A percentile compares a stretch with the other conserved stretches of the same genome.
phyloP scores from a whole-genome alignment of 371 early-diverging fungal species.

The Actinomucor elegans region DNA sequence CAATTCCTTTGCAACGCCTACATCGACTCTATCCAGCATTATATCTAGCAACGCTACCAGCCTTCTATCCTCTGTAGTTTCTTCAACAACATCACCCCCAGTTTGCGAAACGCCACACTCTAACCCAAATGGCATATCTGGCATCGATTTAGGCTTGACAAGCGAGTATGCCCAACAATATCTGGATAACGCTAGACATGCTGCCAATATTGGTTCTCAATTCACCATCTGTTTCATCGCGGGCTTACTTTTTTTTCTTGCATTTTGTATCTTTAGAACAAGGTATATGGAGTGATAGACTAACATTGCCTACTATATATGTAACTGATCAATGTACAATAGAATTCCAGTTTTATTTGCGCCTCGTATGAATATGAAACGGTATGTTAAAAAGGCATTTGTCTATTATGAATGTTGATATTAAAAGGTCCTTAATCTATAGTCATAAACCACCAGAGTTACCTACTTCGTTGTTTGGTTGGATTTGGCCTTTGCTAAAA shows the following conservation, averaged over 20 bases:
- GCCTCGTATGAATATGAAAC: slow-evolving; percentile 56
- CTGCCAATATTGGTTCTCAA: slow-evolving; percentile 29
- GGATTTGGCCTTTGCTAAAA: slow-evolving; percentile 58
- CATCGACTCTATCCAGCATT: not conserved
- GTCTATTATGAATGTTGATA: no score
- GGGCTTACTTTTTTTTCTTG: slow-evolving; percentile 46
- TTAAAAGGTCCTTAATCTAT: not conserved
- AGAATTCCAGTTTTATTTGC: slow-evolving; percentile 56
- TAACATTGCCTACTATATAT: no score
- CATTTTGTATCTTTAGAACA: slow-evolving; percentile 56
- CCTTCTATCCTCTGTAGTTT: not conserved
- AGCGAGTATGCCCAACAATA: not conserved
- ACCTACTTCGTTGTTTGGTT: slow-evolving; percentile 57
- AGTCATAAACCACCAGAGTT: slow-evolving; percentile 59
- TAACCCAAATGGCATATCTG: no score
- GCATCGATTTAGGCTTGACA: no score
- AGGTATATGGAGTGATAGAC: slow-evolving; percentile 32
- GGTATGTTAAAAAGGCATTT: slow-evolving; percentile 31
- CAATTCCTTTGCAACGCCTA: not conserved
- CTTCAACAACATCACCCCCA: not conserved
- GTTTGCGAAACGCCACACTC: no score
- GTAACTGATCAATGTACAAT: no score
- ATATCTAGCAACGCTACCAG: not conserved
- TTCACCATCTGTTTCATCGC: slow-evolving; percentile 37
- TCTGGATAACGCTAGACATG: not conserved